These are phyloP conservation scores for Euphorbia schlechtendalii DNA, from an alignment of 441 rosid genomes.

Conservation along the genomic window DNA sequence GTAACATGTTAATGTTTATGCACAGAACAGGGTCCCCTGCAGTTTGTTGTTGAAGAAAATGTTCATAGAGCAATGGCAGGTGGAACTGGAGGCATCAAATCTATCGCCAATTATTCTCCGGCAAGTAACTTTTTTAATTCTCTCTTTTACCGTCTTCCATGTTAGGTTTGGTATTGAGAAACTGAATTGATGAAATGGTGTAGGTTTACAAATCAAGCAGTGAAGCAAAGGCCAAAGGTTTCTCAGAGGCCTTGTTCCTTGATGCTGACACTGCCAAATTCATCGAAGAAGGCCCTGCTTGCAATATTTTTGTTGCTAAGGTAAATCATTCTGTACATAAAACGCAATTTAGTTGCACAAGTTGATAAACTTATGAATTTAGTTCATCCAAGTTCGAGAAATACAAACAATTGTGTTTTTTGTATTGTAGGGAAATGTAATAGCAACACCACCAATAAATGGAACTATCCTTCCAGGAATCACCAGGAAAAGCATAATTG, in stretches of 20 bases:
- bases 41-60: constrained; percentile 27
- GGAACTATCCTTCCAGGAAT: constrained; percentile 74
- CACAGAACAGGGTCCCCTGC: constrained; percentile 26
- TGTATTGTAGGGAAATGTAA: constrained; percentile 9
- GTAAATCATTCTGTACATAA: no score
- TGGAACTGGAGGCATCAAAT: constrained; percentile 35
- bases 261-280: constrained; percentile 56
- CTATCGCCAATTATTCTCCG: constrained; percentile 30
- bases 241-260: constrained; percentile 70
- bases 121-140: constrained; percentile 11
- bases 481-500: constrained; percentile 63
- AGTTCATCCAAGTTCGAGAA: no score
- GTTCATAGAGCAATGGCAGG: constrained; percentile 31
- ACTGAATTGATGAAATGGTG: no score
- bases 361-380: no score
- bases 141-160: no score
- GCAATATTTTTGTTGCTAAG: constrained; percentile 78
- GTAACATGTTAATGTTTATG: no score
- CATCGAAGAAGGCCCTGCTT: constrained; percentile 70
- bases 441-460: constrained; percentile 52
- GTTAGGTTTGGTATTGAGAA: no score
- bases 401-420: no score
- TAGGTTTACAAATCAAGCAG: constrained; percentile 44
- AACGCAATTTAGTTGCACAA: no score
- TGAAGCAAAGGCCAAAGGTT: constrained; percentile 70